Conservation (phyloP, 192 early-diverging fungal species). For the Kappamyces sp. region DNA sequence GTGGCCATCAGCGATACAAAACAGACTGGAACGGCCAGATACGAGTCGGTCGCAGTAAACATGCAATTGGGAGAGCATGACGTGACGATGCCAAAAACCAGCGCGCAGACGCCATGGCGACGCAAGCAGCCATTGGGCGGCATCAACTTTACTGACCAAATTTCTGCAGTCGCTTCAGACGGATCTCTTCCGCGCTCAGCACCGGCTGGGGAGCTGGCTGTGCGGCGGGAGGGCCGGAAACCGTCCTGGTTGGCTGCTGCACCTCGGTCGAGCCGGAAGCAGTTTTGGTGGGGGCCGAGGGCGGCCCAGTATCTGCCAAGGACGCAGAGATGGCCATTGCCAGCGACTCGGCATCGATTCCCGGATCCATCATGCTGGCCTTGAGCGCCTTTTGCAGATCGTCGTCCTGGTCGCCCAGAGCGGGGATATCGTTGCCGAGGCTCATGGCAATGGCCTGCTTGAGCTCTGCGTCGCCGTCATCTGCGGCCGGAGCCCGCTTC, state of each 20-base stretch:
- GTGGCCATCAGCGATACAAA: too few species aligned
- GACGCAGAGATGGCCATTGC: conserved; percentile 10
- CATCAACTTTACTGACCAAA: neutral
- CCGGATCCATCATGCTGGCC: conserved; percentile 24
- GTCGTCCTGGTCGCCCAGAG: conserved; percentile 15
- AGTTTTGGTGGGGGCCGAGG: neutral
- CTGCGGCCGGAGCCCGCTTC: neutral
- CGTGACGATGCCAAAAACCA: too few species aligned
- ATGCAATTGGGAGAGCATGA: too few species aligned
- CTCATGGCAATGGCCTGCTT: neutral
- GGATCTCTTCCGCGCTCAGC: conserved; percentile 1
- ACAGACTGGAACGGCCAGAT: too few species aligned
- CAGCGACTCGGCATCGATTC: conserved; percentile 7
- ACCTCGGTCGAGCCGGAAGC: neutral
- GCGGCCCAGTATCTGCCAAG: neutral
- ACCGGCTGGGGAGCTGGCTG: neutral
- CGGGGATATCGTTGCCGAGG: neutral
- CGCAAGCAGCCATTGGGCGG: too few species aligned
- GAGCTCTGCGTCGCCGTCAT: neutral
- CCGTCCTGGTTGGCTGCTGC: neutral
- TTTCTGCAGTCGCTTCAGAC: conserved; percentile 8
- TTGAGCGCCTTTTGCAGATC: conserved; percentile 20
- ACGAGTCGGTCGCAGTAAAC: too few species aligned
- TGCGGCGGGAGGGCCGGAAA: too few species aligned
- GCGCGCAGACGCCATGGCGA: too few species aligned